Percentiles rank a stretch among this genome's conserved stretches.
Conservation (phyloP, 2,329 filamentous ascomycete genomes). For the Microsporum canis region DNA sequence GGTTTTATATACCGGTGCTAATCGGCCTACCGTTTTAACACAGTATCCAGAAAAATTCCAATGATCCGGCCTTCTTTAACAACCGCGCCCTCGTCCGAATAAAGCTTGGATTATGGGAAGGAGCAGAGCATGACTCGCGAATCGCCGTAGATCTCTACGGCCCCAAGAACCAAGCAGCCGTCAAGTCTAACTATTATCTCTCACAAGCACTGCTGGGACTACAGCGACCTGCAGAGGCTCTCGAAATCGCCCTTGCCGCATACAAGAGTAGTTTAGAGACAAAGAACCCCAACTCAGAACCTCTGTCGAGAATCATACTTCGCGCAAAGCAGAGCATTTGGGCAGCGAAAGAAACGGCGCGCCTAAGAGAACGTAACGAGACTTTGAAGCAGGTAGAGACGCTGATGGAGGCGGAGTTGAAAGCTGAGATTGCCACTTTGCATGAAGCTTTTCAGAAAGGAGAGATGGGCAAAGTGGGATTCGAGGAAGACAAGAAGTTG, state of each 20-base stretch:
- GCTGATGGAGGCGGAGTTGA: conserved; percentile 30
- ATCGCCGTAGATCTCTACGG: conserved; percentile 57
- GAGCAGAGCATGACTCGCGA: conserved; percentile 65
- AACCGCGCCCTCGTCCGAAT: conserved; percentile 79
- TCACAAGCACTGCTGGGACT: conserved; percentile 73
- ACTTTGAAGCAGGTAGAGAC: conserved; percentile 32
- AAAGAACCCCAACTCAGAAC: conserved; percentile 55
- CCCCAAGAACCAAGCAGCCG: conserved; percentile 39
- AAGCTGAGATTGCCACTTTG: conserved; percentile 28
- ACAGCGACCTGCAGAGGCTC: conserved; percentile 59
- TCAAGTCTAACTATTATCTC: conserved; percentile 78
- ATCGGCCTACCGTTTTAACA: neutral
- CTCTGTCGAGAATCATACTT: conserved; percentile 63
- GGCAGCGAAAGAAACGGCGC: conserved; percentile 55
- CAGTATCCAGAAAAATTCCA: conserved; percentile 66
- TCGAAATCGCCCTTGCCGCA: conserved; percentile 57
- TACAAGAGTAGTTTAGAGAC: conserved; percentile 56
- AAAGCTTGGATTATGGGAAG: conserved; percentile 61
- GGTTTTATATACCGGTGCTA: neutral
- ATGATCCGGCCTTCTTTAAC: conserved; percentile 70
- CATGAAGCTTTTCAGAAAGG: conserved; percentile 25
- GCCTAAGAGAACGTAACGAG: conserved; percentile 36
- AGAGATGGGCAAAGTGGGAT: conserved; percentile 50
- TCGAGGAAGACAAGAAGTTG: conserved; percentile 54
- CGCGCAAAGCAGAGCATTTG: conserved; percentile 76